Base-by-base conservation (phyloP, 1,139 yeast genomes). In the Geotrichum klebahnii region DNA sequence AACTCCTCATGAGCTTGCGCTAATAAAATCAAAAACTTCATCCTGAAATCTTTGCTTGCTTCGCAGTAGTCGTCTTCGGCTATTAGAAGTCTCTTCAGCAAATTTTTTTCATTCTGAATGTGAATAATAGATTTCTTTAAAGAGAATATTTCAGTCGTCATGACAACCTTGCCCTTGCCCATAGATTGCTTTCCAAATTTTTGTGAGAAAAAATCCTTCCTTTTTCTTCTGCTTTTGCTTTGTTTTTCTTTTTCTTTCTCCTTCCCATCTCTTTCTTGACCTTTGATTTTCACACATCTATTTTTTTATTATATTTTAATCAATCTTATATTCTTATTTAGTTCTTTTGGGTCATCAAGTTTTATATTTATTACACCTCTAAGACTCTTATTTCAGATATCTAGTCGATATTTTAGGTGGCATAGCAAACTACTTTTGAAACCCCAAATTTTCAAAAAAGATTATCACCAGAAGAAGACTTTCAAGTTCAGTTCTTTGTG, bases 1-100 rank as follows among this genome's bases (percentile, higher is more conserved):
- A 92, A 92, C 56, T 78, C 77, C 50, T 85, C 81, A 63, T 87
- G 88, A 46, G 83, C 79, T 66, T 90, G 97, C 5, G 96, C 96
- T 64, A 92, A 75, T 65, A 84, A 80, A 38, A 92, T 73, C 54
- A 92, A 68, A 65, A 88, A 92, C 53, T 77, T 75, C 66, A 64
- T 66, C 6, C 9, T 10, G 31, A 38, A 23, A 17, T 12, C 16
- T 19, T 22, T 20, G 8, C n/a, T 38, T 12, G 10, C n/a, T 17
- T 5, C 6, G 19, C 8, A 33, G 36, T 12, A 6, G 6, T 6
- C 31, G 31, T 12, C 31, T 26, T 26, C 12, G 31, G n/a, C n/a
- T n/a, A n/a, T n/a, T n/a, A n/a, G n/a, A n/a, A n/a, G n/a, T n/a
- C n/a, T n/a, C n/a, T n/a, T n/a, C n/a, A n/a, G n/a, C n/a, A n/a